Evolutionary conservation across 1,284 basidiomycete genomes (phyloP).

Genomic region (Rhodotorula sp.): DNA sequence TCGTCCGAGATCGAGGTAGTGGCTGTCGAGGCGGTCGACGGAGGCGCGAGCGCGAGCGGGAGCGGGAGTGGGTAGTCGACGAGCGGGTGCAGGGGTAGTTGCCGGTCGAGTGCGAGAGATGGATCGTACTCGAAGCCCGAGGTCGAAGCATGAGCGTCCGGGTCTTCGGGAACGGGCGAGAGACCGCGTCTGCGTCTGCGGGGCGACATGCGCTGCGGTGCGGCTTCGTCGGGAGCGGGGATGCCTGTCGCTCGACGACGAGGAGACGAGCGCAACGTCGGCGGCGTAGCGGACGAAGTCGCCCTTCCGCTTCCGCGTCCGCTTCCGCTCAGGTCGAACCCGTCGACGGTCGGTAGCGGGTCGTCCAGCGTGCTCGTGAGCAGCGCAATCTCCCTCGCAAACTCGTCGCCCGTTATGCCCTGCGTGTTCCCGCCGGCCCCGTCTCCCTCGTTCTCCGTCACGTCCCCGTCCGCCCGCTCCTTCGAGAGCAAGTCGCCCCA

Average conservation of each 20-base stretch:
- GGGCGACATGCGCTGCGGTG: background rate
- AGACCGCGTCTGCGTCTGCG: background rate
- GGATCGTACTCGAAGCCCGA: background rate
- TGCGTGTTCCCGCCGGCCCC: background rate
- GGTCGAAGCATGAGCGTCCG: background rate
- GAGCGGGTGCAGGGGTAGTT: background rate
- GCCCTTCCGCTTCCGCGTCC: no score
- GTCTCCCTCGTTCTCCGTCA: slow-evolving; percentile 1
- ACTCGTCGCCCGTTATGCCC: slow-evolving; percentile 18
- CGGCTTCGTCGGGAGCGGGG: background rate
- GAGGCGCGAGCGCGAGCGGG: background rate
- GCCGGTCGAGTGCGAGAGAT: background rate
- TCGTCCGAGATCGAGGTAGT: background rate
- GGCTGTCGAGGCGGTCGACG: background rate
- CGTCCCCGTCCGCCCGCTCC: background rate
- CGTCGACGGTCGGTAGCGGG: background rate
- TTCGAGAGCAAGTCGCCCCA: slow-evolving; percentile 11
- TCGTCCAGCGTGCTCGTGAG: slow-evolving; percentile 6
- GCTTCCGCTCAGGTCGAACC: background rate
- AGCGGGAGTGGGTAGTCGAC: background rate
- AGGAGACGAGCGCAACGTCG: background rate
- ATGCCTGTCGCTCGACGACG: background rate
- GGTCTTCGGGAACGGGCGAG: slow-evolving; percentile 7
- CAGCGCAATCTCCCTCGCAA: slow-evolving; percentile 23
- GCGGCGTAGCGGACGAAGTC: background rate